A percentile compares a stretch with the other conserved stretches of the same genome.
phyloP scores from a whole-genome alignment of 306 rosid species.

The Acacia confusa region DNA sequence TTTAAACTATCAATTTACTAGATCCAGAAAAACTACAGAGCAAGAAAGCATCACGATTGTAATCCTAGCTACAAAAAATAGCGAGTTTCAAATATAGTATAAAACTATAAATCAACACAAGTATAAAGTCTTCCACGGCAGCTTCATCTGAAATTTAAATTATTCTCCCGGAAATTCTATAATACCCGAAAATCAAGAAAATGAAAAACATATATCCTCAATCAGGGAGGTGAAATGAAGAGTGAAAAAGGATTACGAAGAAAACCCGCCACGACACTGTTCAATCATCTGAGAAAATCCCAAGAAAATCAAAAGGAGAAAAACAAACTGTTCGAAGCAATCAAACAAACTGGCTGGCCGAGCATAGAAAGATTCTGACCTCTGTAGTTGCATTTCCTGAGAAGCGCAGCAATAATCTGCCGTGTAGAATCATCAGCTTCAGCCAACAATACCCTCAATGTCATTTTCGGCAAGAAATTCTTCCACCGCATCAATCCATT shows the following conservation, averaged over 20 bases:
- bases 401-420: slow-evolving; percentile 89
- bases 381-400: slow-evolving; percentile 87
- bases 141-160: not conserved
- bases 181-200: not conserved
- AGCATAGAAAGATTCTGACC: slow-evolving; percentile 42
- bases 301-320: not conserved
- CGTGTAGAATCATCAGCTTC: slow-evolving; percentile 97
- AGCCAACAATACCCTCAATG: slow-evolving; percentile 72
- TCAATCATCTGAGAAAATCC: not conserved
- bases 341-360: not conserved
- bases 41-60: not conserved
- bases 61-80: not conserved
- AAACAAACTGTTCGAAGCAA: not conserved
- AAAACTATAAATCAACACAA: not conserved
- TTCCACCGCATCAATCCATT: slow-evolving; percentile 76
- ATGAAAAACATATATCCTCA: not conserved
- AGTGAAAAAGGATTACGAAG: not conserved
- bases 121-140: not conserved
- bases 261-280: not conserved
- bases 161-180: not conserved
- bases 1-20: not conserved
- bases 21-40: not conserved
- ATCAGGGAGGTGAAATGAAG: not conserved
- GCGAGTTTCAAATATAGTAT: not conserved
- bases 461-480: slow-evolving; percentile 66